Evolutionary conservation across 345 rosid genomes (phyloP).

Genomic region (Murraya paniculata): DNA sequence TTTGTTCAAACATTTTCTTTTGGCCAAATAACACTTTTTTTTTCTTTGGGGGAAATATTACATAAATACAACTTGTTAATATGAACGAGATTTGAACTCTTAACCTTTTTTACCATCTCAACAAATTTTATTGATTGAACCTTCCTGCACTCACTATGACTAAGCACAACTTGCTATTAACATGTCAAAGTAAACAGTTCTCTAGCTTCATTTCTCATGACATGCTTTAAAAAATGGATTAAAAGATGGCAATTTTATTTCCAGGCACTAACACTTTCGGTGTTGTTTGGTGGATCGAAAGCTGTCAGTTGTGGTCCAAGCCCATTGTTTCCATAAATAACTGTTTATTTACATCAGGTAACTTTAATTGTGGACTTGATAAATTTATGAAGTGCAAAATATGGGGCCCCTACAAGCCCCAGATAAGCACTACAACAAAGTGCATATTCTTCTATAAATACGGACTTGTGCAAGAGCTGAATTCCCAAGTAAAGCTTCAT

Average conservation of each 20-base stretch:
- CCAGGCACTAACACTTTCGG: neutral
- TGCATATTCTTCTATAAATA: slow-evolving; percentile 30
- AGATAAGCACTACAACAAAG: neutral
- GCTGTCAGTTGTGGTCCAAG: neutral
- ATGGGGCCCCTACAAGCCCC: slow-evolving; percentile 13
- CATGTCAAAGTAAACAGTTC: neutral
- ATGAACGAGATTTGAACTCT: neutral
- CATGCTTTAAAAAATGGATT: neutral
- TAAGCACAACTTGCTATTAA: neutral
- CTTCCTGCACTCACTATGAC: neutral
- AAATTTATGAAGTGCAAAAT: slow-evolving; percentile 10
- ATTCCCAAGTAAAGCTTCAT: slow-evolving; percentile 6
- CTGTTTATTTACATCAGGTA: neutral
- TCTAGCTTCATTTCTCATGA: neutral
- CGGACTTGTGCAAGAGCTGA: slow-evolving; percentile 8
- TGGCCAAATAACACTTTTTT: too few relatives aligned
- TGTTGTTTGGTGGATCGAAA: neutral
- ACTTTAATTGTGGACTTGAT: neutral
- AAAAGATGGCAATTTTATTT: neutral
- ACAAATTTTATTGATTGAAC: neutral
- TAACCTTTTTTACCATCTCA: neutral
- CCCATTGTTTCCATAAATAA: neutral
- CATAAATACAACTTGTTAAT: neutral
- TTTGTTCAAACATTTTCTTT: neutral
- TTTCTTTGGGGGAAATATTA: too few relatives aligned